phyloP scores from a whole-genome alignment of 2,329 filamentous ascomycete species.

The Fusarium xylarioides region DNA sequence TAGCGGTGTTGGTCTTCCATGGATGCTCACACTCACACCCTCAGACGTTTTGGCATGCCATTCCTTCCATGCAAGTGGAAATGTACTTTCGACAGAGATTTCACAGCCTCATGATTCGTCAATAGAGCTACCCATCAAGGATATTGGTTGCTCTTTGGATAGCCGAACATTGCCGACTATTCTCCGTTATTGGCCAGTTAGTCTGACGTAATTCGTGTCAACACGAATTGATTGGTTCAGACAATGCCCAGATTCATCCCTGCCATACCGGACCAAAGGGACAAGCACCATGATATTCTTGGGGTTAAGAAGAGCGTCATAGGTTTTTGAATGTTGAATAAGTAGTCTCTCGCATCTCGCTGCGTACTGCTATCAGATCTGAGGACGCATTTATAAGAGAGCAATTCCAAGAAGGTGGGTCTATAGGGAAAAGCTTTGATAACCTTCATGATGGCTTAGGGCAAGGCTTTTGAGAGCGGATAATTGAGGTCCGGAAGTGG shows the following conservation, averaged over 20 bases:
- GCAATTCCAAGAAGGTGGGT: slow-evolving; percentile 15
- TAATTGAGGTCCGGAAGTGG: slow-evolving; percentile 21
- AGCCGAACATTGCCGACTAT: slow-evolving; percentile 42
- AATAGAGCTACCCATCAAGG: neutral
- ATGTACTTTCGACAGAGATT: slow-evolving; percentile 40
- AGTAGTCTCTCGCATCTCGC: neutral
- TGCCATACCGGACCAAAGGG: slow-evolving; percentile 38
- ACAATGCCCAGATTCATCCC: slow-evolving; percentile 30
- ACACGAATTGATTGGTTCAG: slow-evolving; percentile 27
- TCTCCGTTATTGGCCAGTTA: slow-evolving; percentile 34
- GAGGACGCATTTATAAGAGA: neutral
- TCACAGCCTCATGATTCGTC: slow-evolving; percentile 35
- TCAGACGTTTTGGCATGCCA: slow-evolving; percentile 9
- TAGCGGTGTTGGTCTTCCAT: slow-evolving; percentile 22
- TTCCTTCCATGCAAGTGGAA: slow-evolving; percentile 32
- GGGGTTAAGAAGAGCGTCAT: slow-evolving; percentile 2
- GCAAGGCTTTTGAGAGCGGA: slow-evolving; percentile 12
- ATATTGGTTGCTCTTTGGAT: slow-evolving; percentile 7
- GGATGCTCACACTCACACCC: slow-evolving; percentile 19
- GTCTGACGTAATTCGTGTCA: neutral
- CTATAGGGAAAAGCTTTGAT: slow-evolving; percentile 11
- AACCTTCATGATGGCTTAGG: slow-evolving; percentile 23
- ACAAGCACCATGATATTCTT: slow-evolving; percentile 6
- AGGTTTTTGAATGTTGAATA: slow-evolving; percentile 1
- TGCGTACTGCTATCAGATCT: neutral